Conservation (phyloP, 2,329 filamentous ascomycete species). For the Erysiphe neolycopersici region DNA sequence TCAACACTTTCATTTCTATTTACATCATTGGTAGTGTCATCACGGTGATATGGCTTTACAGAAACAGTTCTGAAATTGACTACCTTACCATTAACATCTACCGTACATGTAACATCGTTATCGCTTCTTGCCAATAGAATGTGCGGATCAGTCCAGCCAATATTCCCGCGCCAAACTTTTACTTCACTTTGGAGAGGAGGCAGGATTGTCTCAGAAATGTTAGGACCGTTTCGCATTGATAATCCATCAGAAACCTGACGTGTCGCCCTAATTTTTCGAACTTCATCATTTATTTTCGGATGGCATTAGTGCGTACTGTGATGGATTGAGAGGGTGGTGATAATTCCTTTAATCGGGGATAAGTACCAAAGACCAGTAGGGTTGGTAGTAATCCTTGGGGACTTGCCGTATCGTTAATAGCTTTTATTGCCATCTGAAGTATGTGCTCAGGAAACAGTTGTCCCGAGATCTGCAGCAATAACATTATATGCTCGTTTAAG, state of each 20-base stretch:
- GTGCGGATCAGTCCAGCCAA: background rate
- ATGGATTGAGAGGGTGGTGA: background rate
- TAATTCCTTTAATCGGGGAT: background rate
- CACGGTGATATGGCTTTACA: background rate
- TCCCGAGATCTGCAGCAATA: background rate
- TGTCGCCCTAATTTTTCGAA: background rate
- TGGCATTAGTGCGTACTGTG: background rate
- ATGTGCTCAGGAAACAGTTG: background rate
- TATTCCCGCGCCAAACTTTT: background rate
- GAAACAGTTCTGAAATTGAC: background rate
- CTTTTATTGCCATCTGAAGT: background rate
- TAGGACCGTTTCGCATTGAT: background rate
- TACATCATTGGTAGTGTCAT: background rate
- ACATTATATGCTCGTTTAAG: background rate
- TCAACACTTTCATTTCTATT: background rate
- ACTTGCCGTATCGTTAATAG: background rate
- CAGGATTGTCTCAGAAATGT: background rate
- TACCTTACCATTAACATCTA: background rate
- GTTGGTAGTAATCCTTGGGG: background rate
- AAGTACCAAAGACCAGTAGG: background rate
- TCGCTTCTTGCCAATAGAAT: background rate
- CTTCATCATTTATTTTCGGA: slow-evolving; percentile 1
- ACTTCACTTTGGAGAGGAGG: background rate
- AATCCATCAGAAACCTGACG: slow-evolving; percentile 1
- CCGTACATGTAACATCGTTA: background rate